Evolutionary conservation across 176 grass and related monocot species (phyloP).

Genomic region (Secale cereale): DNA sequence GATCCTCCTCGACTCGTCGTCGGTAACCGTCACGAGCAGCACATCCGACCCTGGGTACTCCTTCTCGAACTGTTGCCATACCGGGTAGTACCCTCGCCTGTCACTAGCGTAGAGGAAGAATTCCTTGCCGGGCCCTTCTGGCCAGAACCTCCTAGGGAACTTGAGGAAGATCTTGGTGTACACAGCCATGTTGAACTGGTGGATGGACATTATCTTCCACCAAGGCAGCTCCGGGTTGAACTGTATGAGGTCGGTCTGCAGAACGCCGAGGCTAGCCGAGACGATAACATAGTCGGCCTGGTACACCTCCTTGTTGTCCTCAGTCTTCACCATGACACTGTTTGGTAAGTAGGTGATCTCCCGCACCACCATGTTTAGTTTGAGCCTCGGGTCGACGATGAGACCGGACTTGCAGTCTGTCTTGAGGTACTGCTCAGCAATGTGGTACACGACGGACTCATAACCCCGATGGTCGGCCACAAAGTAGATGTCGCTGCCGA

Average conservation of each 20-base stretch:
- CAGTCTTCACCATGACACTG: background rate
- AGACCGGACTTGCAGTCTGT: background rate
- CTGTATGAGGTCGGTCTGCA: background rate
- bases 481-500: conserved; percentile 43
- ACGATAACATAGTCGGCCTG: background rate
- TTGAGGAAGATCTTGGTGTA: background rate
- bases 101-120: background rate
- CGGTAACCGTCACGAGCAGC: background rate
- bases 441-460: conserved; percentile 30
- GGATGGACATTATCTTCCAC: background rate
- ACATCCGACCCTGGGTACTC: background rate
- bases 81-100: background rate
- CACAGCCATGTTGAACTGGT: no score
- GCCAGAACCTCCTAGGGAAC: background rate
- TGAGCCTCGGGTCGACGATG: conserved; percentile 32
- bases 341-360: background rate
- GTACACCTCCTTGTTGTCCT: no score
- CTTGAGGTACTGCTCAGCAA: conserved; percentile 41
- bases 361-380: background rate
- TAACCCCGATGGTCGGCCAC: conserved; percentile 48
- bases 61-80: background rate
- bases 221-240: background rate
- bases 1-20: background rate
- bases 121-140: background rate
- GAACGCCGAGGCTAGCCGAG: background rate